These are phyloP conservation scores for Mortierella sp. DNA, from an alignment of 371 early-diverging fungal species.

Conservation along the genomic window DNA sequence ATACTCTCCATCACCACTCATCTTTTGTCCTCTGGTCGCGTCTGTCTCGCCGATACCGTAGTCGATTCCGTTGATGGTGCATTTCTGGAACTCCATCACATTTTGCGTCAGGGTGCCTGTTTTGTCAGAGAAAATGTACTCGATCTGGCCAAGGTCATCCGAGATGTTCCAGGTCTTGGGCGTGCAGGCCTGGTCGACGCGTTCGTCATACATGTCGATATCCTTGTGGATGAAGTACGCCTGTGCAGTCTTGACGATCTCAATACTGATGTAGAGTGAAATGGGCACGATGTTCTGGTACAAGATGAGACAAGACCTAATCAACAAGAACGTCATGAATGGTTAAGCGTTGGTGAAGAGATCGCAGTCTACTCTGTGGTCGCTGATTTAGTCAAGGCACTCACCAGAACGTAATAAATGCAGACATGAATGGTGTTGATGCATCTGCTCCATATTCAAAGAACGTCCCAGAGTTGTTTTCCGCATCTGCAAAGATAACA, in stretches of 20 bases:
- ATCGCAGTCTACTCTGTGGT: not conserved
- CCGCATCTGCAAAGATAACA: constrained; percentile 60
- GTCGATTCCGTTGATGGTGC: constrained; percentile 85
- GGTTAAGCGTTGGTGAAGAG: not conserved
- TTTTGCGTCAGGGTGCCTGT: constrained; percentile 98
- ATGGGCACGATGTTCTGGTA: constrained; percentile 93
- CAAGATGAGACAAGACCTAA: constrained; percentile 76
- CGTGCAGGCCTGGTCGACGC: constrained; percentile 79
- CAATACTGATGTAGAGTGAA: constrained; percentile 96
- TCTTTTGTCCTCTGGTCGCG: constrained; percentile 55
- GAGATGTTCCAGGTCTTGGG: constrained; percentile 91
- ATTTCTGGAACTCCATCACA: constrained; percentile 92
- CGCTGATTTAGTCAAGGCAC: too few relatives aligned
- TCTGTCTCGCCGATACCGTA: constrained; percentile 76
- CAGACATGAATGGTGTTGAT: constrained; percentile 42
- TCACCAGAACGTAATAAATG: constrained; percentile 60
- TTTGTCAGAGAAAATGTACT: constrained; percentile 98
- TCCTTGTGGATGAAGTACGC: constrained; percentile 86
- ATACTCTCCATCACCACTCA: constrained; percentile 49
- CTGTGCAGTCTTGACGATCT: constrained; percentile 87
- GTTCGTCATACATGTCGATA: constrained; percentile 87
- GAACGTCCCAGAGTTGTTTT: constrained; percentile 49
- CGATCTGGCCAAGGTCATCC: constrained; percentile 92
- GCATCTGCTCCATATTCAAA: constrained; percentile 55
- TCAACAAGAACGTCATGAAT: not conserved